Base-by-base conservation (phyloP, 768 basidiomycete species). In the Tylopilus felleus region DNA sequence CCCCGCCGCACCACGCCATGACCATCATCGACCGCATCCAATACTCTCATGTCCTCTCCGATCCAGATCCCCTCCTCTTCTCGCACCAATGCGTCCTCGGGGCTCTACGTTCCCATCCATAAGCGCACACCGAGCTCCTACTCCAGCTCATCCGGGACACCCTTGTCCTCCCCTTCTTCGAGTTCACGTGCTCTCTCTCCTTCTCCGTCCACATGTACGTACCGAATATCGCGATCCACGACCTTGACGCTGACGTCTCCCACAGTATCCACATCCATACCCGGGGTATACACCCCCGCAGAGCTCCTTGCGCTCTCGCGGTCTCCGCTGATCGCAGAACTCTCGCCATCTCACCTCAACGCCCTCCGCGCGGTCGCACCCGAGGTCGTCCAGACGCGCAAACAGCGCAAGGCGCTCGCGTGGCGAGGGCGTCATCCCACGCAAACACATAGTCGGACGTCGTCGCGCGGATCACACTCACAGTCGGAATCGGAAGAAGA, bases 51-150 rank as follows among this genome's bases (percentile, higher is more conserved):
- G 70, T 66, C 71, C 36, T 63, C 62, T 5, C 55, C 67, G 6
- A 55, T 68, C 49, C 25, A 55, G 8, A 57, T 61, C 29, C 27
- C 60, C 23, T 45, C 45, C 16, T 5, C 2, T 14, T 4, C 29
- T 5, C 29, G 29, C 56, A 21, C 36, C 49, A 44, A 50, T 56
- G 25, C 49, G 23, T 46, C 25, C 43, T 39, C 59, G 31, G 29
- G 17, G 8, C 63, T 73, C 28, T 79, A 79, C 51, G 49, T 78
- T 35, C 77, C 78, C 23, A 53, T 78, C 0, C 76, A 79, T 47
- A 73, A 67, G 56, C 73, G 77, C 29, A 45, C 50, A 1, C 60
- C 29, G 43, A 49, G 59, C 19, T 54, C 19, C 27, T 31, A 33
- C 31, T 33, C 31, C 31, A 33, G 12, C 27, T 55, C 52, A 19